Evolutionary conservation across 768 basidiomycete species (phyloP), one percentile per base, ranked within the genome.

Genomic region (Filobasidium wieringae): DNA sequence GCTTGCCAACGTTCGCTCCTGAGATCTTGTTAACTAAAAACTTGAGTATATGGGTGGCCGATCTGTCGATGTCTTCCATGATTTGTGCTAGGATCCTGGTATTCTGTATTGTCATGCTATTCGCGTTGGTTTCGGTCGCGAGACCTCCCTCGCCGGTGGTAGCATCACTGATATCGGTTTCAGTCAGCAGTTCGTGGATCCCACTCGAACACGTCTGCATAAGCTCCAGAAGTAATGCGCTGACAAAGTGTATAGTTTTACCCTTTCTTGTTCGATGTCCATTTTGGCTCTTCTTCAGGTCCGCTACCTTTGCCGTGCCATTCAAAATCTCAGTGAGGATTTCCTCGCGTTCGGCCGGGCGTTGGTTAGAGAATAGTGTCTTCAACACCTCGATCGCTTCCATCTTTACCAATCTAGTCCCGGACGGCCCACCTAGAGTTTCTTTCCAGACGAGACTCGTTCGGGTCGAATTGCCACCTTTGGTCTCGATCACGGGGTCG

Each of bases 241-340:
- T 92, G 12, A 92, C 86, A 1, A 90, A 95, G 51, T 92, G 84
- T 53, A 99, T 96, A 0, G 90, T 85, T 7, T 83, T 82, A 0
- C 92, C 92, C 67, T 93, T 88, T 9, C 89, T 82, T 19, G 97
- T 77, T 90, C 84, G 79, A 73, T 91, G 93, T 64, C 88, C 87
- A 0, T 89, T 87, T 50, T 86, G 87, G 64, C 85, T 86, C 74
- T 88, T 88, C 70, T 89, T 95, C 19, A 84, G 82, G 66, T 90
- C 87, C 2, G 88, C 87, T 24, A 92, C 78, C 73, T 89, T 92
- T 64, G 87, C 91, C 54, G 97, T 76, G 0, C 89, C 92, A 8
- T 83, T 81, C 27, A 99, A 68, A 32, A 97, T 92, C 73, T 97
- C 95, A 70, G 97, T 92, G n/a, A 97, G 85, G 62, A 97, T 93